Base-by-base conservation (phyloP, 306 rosid genomes). In the Pyrus betulifolia region DNA sequence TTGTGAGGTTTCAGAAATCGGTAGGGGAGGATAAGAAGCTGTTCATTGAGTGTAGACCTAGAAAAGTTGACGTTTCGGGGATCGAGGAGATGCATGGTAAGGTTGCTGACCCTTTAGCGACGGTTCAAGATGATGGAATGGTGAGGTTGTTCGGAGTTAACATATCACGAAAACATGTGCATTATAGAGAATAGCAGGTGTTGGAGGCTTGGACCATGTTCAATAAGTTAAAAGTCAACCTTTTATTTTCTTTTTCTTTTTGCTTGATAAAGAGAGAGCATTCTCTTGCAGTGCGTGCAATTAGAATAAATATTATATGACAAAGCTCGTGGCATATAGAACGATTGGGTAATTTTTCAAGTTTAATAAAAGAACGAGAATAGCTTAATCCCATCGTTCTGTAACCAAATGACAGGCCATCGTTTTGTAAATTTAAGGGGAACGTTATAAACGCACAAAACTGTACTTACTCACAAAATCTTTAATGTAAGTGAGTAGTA, bases 101-200 rank as follows among this genome's bases (percentile, higher is more conserved):
- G 18, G 55, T 49, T 2, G 30, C 11, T 42, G 21, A 42, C 52
- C 2, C 62, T 45, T 10, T 15, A 23, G n/a, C 22, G 4, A 49
- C 60, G 61, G 77, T 74, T 31, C 74, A 77, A 27, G 59, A 44
- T 74, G 70, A 74, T 28, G 60, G 70, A 61, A 70, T 76, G 33
- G 72, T 85, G 2, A 85, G 73, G 60, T 81, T 85, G 35, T 85
- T 85, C 65, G 88, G 88, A 22, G 88, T 85, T 3, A 68, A 85
- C 42, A 79, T 49, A 49, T 49, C 55, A 49, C 6, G 55, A 2
- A 49, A 49, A 49, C 19, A 5, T 49, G 19, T 49, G 76, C 27
- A 13, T 28, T 59, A 23, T 42, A 22, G n/a, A 68, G 22, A 31
- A 44, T 31, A 70, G 61, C 7, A 60, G 25, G 70, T 21, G 27